Conservation (phyloP, 1,284 basidiomycete species). For the Trichosporon sp. region DNA sequence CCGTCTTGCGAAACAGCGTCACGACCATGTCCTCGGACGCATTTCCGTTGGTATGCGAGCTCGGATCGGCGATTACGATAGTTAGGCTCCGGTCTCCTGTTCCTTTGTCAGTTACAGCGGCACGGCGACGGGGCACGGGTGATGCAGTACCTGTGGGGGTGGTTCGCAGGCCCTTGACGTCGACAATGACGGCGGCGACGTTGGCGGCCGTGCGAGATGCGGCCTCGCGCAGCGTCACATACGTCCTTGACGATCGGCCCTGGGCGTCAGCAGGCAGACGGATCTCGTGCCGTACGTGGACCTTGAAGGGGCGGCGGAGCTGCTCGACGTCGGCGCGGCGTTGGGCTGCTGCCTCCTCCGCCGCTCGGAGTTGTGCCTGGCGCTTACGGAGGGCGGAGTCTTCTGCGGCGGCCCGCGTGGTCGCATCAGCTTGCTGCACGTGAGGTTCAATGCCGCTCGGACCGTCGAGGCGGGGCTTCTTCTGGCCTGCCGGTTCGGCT, state of each 20-base stretch:
- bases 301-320: background rate
- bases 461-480: background rate
- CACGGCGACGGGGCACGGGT: no score
- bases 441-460: background rate
- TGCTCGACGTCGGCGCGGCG: background rate
- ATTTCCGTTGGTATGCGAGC: conserved; percentile 1
- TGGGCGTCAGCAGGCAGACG: background rate
- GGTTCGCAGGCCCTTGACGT: background rate
- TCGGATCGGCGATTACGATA: conserved; percentile 30
- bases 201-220: background rate
- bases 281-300: background rate
- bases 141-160: background rate
- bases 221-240: background rate
- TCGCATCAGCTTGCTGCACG: background rate
- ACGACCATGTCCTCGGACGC: conserved; percentile 28
- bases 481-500: background rate
- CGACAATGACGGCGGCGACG: background rate
- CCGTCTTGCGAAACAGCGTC: conserved; percentile 23
- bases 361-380: background rate
- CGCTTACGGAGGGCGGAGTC: background rate
- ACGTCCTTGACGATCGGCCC: background rate
- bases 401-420: background rate
- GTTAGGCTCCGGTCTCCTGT: conserved; percentile 20
- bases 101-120: background rate
- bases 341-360: background rate